phyloP scores from a whole-genome alignment of 2,329 filamentous ascomycete species.

The Eurotiales sp. region DNA sequence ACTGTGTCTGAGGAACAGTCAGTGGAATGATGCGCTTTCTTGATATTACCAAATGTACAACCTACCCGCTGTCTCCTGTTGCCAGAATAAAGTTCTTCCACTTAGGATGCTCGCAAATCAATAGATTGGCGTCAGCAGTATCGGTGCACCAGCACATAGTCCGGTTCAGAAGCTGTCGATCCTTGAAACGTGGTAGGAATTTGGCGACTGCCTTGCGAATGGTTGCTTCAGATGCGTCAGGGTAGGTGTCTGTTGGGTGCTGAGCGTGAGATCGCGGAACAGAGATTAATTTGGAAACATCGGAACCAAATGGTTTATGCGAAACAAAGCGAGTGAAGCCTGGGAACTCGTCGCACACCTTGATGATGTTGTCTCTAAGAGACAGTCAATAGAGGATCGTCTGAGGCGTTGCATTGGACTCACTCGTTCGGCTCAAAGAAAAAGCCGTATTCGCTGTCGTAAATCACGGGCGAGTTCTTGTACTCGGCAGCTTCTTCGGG shows the following conservation, averaged over 20 bases:
- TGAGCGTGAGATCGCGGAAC: background rate
- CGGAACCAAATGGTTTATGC: background rate
- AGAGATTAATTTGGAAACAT: background rate
- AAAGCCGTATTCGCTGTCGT: constrained; percentile 24
- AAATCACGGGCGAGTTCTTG: constrained; percentile 49
- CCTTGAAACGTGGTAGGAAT: background rate
- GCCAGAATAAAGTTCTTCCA: constrained; percentile 47
- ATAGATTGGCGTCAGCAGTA: background rate
- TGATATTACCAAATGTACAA: constrained; percentile 1
- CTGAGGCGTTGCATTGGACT: constrained; percentile 1
- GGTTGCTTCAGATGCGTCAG: background rate
- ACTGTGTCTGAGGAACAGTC: constrained; percentile 31
- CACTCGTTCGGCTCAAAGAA: constrained; percentile 28
- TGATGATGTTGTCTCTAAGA: constrained; percentile 28
- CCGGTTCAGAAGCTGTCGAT: background rate
- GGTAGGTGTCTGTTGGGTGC: background rate
- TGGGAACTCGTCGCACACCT: constrained; percentile 51
- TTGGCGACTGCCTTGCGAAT: background rate
- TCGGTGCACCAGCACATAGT: background rate
- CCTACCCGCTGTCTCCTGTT: constrained; percentile 47
- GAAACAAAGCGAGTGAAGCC: constrained; percentile 41
- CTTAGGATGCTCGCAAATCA: background rate
- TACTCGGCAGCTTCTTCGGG: constrained; percentile 49
- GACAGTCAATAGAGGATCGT: background rate
- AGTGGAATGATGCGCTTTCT: constrained; percentile 7